Percentiles rank a stretch among this genome's conserved stretches.
phyloP scores from a whole-genome alignment of 2,329 filamentous ascomycete genomes.

The Trichoderma sp. region DNA sequence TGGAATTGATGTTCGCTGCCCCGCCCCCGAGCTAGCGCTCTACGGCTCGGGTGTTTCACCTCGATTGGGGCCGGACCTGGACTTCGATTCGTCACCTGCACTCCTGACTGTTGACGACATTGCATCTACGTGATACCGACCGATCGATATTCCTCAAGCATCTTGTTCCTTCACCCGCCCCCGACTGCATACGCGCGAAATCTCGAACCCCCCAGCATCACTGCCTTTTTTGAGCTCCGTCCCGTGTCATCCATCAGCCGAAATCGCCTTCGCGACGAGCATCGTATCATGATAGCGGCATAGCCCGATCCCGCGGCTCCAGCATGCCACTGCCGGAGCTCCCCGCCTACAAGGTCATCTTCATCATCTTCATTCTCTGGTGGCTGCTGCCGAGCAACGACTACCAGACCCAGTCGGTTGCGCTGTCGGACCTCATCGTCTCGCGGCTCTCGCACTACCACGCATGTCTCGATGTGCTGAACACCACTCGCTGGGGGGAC shows the following conservation, averaged over 20 bases:
- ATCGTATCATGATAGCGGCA: slow-evolving; percentile 30
- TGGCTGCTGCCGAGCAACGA: slow-evolving; percentile 44
- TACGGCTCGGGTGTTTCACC: background rate
- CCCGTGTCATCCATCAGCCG: background rate
- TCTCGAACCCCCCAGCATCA: background rate
- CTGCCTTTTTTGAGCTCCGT: background rate
- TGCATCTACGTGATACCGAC: background rate
- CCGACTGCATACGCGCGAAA: background rate
- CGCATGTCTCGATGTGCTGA: slow-evolving; percentile 56
- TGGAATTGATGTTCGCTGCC: background rate
- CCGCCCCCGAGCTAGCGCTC: background rate
- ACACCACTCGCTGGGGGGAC: slow-evolving; percentile 61
- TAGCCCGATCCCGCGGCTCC: slow-evolving; percentile 23
- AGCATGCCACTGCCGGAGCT: slow-evolving; percentile 54
- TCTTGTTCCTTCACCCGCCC: background rate
- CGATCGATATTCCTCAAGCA: no score
- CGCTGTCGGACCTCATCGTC: slow-evolving; percentile 44
- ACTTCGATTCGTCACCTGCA: slow-evolving; percentile 4
- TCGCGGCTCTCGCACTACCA: slow-evolving; percentile 56
- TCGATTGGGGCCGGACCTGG: background rate
- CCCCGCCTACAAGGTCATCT: slow-evolving; percentile 38
- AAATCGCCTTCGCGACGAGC: background rate
- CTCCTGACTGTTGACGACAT: background rate
- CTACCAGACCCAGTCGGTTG: slow-evolving; percentile 39
- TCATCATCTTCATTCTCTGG: slow-evolving; percentile 45